Percentiles rank a stretch among this genome's conserved stretches.
These are phyloP conservation scores for Chenopodium album DNA, from an alignment of 148 eudicot genomes.

Conservation along the genomic window DNA sequence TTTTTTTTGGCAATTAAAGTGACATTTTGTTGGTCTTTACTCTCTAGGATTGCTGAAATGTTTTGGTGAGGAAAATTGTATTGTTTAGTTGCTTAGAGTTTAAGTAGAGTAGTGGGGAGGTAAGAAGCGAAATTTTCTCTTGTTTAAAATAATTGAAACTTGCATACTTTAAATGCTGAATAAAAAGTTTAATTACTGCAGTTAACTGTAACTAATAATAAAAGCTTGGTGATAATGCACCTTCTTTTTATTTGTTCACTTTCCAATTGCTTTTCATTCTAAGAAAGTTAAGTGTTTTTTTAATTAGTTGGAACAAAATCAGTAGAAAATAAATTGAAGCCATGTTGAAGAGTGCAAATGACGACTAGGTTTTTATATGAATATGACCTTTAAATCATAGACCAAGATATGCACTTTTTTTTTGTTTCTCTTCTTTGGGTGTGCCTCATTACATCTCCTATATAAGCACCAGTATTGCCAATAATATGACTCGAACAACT, in stretches of 20 bases:
- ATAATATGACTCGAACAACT: not conserved
- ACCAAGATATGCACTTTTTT: not conserved
- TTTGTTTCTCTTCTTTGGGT: not conserved
- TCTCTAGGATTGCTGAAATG: too few species aligned
- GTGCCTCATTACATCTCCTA: not conserved
- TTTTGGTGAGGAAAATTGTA: not conserved
- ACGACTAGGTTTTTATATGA: not conserved
- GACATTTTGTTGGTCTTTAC: too few species aligned
- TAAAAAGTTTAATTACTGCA: not conserved
- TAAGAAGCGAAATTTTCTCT: not conserved
- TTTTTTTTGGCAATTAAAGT: not conserved
- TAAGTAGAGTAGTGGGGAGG: not conserved
- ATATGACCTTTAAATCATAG: not conserved
- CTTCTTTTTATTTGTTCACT: not conserved
- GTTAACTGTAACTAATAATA: not conserved
- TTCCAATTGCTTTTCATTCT: not conserved
- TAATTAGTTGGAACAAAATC: not conserved
- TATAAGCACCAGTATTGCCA: not conserved
- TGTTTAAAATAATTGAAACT: not conserved
- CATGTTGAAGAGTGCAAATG: not conserved
- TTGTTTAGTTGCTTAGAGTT: not conserved
- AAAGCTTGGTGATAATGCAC: not conserved
- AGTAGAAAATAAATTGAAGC: not conserved
- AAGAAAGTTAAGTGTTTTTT: not conserved
- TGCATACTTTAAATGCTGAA: not conserved